These are phyloP conservation scores for Talaromyces nanjingensis DNA, from an alignment of 495 filamentous ascomycete genomes.

Conservation along the genomic window DNA sequence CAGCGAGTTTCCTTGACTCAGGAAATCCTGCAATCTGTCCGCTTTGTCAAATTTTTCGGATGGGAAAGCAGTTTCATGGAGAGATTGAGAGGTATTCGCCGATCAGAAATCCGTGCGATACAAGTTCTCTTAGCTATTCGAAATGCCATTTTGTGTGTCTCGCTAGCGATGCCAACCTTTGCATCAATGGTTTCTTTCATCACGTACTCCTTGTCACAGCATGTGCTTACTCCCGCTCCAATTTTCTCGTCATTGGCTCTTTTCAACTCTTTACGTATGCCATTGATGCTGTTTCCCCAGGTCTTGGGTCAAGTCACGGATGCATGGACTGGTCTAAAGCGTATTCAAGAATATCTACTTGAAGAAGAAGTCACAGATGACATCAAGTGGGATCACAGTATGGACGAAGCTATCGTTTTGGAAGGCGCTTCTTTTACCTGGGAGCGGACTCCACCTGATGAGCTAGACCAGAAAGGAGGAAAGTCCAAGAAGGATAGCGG, in stretches of 20 bases:
- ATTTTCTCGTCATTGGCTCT: slow-evolving; percentile 90
- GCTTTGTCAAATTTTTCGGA: slow-evolving; percentile 94
- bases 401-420: slow-evolving; percentile 64
- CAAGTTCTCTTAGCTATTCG: slow-evolving; percentile 74
- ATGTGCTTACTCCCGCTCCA: slow-evolving; percentile 62
- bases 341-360: slow-evolving; percentile 80
- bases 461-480: slow-evolving; percentile 35
- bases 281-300: slow-evolving; percentile 78
- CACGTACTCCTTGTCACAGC: slow-evolving; percentile 73
- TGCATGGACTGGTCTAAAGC: slow-evolving; percentile 73
- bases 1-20: slow-evolving; percentile 85
- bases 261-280: slow-evolving; percentile 86
- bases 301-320: slow-evolving; percentile 86
- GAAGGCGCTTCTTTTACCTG: slow-evolving; percentile 80
- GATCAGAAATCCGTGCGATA: slow-evolving; percentile 67
- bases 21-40: slow-evolving; percentile 82
- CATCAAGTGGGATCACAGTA: slow-evolving; percentile 52
- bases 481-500: slow-evolving; percentile 22
- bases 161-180: slow-evolving; percentile 75
- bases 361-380: slow-evolving; percentile 82
- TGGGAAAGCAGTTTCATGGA: slow-evolving; percentile 85
- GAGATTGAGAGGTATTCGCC: slow-evolving; percentile 65
- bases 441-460: slow-evolving; percentile 68
- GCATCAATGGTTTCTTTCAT: slow-evolving; percentile 95
- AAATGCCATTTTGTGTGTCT: slow-evolving; percentile 76